Evolutionary conservation across 2,329 filamentous ascomycete species (phyloP).

Genomic region (Anisogramma anomala): DNA sequence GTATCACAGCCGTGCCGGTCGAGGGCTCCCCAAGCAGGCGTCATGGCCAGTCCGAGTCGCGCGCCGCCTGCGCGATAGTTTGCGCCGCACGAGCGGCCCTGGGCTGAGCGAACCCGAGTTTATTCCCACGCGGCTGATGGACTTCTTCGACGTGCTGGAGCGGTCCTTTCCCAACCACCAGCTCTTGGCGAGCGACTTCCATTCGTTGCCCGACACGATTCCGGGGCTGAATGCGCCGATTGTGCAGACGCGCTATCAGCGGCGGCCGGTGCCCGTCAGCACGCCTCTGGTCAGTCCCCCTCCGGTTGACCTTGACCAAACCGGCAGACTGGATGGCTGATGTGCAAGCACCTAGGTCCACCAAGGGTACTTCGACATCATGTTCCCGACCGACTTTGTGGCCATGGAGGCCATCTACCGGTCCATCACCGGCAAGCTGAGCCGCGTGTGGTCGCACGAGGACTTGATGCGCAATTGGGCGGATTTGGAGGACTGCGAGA

Average conservation of each 20-base stretch:
- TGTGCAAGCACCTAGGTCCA: slow-evolving; percentile 75
- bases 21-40: slow-evolving; percentile 9
- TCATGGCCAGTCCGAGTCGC: slow-evolving; percentile 2
- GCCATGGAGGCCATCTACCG: slow-evolving; percentile 88
- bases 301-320: too few relatives aligned
- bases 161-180: slow-evolving; percentile 83
- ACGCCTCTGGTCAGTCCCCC: slow-evolving; percentile 64
- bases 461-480: slow-evolving; percentile 88
- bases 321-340: too few relatives aligned
- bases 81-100: slow-evolving; percentile 36
- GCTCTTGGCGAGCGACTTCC: slow-evolving; percentile 83
- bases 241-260: slow-evolving; percentile 85
- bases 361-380: slow-evolving; percentile 97
- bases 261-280: slow-evolving; percentile 75
- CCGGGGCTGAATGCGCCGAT: slow-evolving; percentile 84
- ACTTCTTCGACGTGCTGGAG: slow-evolving; percentile 88
- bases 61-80: slow-evolving; percentile 1
- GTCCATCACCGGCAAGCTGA: slow-evolving; percentile 84
- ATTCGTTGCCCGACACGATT: slow-evolving; percentile 70
- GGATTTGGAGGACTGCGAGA: slow-evolving; percentile 79
- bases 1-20: slow-evolving; percentile 28
- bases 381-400: slow-evolving; percentile 92
- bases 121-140: slow-evolving; percentile 87
- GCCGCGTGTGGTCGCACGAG: slow-evolving; percentile 72
- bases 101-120: slow-evolving; percentile 82